Base-by-base conservation (phyloP, 208 protist species). In the Trypanosoma vivax region DNA sequence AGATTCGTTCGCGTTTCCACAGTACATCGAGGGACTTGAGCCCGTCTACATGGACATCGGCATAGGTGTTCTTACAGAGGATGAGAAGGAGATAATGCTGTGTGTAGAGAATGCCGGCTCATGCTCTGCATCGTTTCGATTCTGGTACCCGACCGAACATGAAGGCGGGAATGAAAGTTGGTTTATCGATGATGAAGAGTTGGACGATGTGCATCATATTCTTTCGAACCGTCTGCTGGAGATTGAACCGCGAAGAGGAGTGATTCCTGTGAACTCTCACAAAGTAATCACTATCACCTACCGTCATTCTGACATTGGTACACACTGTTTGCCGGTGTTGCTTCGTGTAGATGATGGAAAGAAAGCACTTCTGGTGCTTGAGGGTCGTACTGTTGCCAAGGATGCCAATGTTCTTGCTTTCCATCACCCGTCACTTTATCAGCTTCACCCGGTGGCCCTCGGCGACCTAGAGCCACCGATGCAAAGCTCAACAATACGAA, bases 391-490 rank as follows among this genome's bases (percentile, higher is more conserved):
- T 25, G 65, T 95, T 50, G 53, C 55, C 34, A 25, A 28, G 4
- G 65, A 76, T 33, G 66, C 90, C 38, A 55, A 56, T 24, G 62
- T 56, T 51, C 46, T 96, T n/a, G 65, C 78, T 35, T 70, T 92
- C 25, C 73, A 83, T 34, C 79, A 83, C 57, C 66, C 70, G 33
- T 50, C 56, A 16, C 47, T 63, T 10, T 85, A 91, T 62, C 50
- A 67, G 29, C 62, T 97, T 28, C 62, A 76, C 21, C 81, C 92
- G 10, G 83, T 96, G n/a, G 80, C 87, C 2, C 73, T 97, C 7
- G 92, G 92, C 11, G 88, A 94, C 33, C 50, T 85, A 43, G 70
- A 88, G 62, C 88, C 89, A 51, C 89, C 86, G 42, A 59, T 92
- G 71, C 89, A 96, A 51, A 74, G 51, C 53, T 60, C 88, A 54